These are phyloP conservation scores for Botrytis fragariae DNA, from an alignment of 2,329 filamentous ascomycete species.

Conservation along the genomic window DNA sequence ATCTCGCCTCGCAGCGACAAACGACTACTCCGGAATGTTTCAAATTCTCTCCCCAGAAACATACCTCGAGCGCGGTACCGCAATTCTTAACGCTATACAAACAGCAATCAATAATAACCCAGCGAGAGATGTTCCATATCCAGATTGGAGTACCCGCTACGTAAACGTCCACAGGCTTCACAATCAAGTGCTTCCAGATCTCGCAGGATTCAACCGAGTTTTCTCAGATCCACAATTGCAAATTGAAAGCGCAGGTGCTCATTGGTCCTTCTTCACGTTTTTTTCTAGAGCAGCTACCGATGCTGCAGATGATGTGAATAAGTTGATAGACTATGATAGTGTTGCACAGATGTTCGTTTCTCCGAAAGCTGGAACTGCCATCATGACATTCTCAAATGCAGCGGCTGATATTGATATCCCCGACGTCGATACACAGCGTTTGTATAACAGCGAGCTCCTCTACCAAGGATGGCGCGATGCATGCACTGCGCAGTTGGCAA, in stretches of 20 bases:
- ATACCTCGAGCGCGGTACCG: background rate
- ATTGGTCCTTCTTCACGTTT: background rate
- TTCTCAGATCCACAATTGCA: background rate
- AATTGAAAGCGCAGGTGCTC: background rate
- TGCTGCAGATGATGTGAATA: background rate
- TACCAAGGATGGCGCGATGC: background rate
- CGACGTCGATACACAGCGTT: background rate
- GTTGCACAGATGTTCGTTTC: background rate
- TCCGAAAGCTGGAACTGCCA: background rate
- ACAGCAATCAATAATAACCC: background rate
- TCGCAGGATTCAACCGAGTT: background rate
- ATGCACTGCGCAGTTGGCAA: background rate
- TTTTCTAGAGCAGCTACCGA: background rate
- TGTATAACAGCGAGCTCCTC: background rate
- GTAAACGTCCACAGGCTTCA: background rate
- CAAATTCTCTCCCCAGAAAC: background rate
- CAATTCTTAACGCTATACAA: background rate
- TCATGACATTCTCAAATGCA: background rate
- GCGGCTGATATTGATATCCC: background rate
- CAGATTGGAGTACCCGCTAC: background rate
- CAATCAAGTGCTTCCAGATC: background rate
- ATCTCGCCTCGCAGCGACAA: background rate
- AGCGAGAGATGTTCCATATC: background rate
- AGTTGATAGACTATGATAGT: too few species aligned
- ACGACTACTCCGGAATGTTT: background rate